Base-by-base conservation (phyloP, 176 grass and related monocot genomes). In the Ampelocalamus luodianensis region DNA sequence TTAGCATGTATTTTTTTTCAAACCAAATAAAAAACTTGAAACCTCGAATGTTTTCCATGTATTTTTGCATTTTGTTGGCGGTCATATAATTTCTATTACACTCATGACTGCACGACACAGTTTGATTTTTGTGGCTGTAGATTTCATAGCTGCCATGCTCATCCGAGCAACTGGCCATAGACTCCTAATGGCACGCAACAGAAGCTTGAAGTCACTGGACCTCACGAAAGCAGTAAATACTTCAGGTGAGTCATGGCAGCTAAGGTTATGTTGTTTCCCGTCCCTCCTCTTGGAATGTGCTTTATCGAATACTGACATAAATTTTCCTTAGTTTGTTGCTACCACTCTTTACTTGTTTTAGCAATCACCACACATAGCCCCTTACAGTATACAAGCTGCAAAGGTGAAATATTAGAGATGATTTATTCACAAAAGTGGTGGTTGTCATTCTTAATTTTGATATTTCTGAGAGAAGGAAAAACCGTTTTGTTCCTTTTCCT, bases 121-220 rank as follows among this genome's bases (percentile, higher is more conserved):
- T 90, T 89, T 96, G 88, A 67, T 99, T 87, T 99, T 99, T 99
- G 93, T 99, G 93, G 79, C 90, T 92, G 90, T 88, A 96, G 96
- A 99, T 92, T 85, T 96, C 71, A 61, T 99, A 85, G 88, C 93
- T 84, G 90, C 96, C 68, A 89, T 96, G 72, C 90, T 99, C 50
- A 96, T 96, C 62, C 91, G 88, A 83, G 90, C 84, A 86, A 96
- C 80, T 76, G 96, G 96, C 32, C 64, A 17, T 79, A 94, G 82
- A 84, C 93, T 99, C 86, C 79, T 90, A 79, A 71, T 81, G 36
- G 72, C 89, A 89, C 76, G 87, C 24, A 60, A 60, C 72, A 89
- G 79, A 71, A 89, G 78, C 68, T 90, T 94, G 64, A 85, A 94
- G 73, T 85, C 83, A n/a, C 91, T 96, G 72, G 81, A 89, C 50